These are phyloP conservation scores for Lycium ferocissimum DNA, from an alignment of 257 asterid species.

Conservation along the genomic window DNA sequence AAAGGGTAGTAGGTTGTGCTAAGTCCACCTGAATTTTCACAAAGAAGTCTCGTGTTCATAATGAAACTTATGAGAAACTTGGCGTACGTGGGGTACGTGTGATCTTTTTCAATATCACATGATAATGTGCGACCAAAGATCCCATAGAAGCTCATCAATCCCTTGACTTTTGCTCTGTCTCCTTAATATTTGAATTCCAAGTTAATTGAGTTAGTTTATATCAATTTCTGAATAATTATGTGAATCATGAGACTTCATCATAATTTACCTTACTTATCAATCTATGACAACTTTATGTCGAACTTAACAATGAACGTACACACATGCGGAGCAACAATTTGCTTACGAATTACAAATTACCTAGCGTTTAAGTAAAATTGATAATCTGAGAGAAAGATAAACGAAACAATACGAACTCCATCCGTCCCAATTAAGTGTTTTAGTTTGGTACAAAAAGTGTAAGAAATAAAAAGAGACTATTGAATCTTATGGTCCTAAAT, in stretches of 20 bases:
- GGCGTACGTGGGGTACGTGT: background rate
- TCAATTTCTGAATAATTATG: background rate
- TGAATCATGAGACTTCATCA: background rate
- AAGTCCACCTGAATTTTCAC: background rate
- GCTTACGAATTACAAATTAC: too few species aligned
- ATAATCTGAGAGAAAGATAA: background rate
- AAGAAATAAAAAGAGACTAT: too few species aligned
- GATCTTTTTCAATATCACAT: slow-evolving; percentile 19
- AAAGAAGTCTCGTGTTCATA: background rate
- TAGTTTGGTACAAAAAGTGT: too few species aligned
- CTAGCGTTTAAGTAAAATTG: background rate
- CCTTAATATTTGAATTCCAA: background rate
- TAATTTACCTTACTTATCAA: too few species aligned
- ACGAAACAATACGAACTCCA: too few species aligned
- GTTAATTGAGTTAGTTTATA: background rate
- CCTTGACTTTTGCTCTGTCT: background rate
- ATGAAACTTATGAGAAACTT: slow-evolving; percentile 15
- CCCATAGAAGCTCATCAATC: background rate
- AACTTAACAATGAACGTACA: too few species aligned
- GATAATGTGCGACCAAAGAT: background rate
- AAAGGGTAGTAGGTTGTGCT: background rate
- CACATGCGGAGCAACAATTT: background rate
- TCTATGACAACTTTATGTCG: background rate
- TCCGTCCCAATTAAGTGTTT: too few species aligned
- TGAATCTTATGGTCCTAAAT: too few species aligned